phyloP scores from a whole-genome alignment of 2,329 filamentous ascomycete species.

The Calonectria pseudoturangicola region DNA sequence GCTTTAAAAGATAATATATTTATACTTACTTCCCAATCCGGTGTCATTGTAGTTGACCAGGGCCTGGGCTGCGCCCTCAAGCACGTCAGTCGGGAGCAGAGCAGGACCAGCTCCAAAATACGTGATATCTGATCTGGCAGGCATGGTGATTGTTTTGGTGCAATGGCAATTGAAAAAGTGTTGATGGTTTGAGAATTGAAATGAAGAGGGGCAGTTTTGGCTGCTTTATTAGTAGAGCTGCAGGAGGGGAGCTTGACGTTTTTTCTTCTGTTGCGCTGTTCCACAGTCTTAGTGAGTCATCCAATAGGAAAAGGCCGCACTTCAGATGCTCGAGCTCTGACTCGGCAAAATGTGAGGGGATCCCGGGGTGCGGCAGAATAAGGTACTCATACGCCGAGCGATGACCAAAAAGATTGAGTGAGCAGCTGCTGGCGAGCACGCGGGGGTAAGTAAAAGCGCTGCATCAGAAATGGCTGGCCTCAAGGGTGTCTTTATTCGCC shows the following conservation, averaged over 20 bases:
- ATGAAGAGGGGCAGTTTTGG: slow-evolving; percentile 15
- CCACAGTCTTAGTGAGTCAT: slow-evolving; percentile 48
- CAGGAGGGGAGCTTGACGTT: slow-evolving; percentile 7
- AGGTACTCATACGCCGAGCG: slow-evolving; percentile 26
- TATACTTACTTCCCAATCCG: slow-evolving; percentile 77
- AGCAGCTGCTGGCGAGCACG: slow-evolving; percentile 14
- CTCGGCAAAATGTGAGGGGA: slow-evolving; percentile 33
- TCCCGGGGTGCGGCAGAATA: slow-evolving; percentile 15
- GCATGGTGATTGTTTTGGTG: slow-evolving; percentile 69
- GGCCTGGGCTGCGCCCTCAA: slow-evolving; percentile 84
- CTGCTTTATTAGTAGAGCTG: slow-evolving; percentile 13
- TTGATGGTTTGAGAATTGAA: slow-evolving; percentile 29
- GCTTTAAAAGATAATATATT: too few relatives aligned
- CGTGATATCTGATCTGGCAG: slow-evolving; percentile 82
- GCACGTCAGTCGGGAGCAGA: slow-evolving; percentile 86
- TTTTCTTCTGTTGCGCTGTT: slow-evolving; percentile 14
- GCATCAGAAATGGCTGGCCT: slow-evolving; percentile 34
- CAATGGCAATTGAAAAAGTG: slow-evolving; percentile 12
- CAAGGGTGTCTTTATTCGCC: slow-evolving; percentile 47
- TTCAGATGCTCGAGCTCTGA: slow-evolving; percentile 44
- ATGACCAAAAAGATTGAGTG: slow-evolving; percentile 35
- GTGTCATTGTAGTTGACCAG: slow-evolving; percentile 88
- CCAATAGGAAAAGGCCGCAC: slow-evolving; percentile 50
- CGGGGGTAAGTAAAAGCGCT: slow-evolving; percentile 23
- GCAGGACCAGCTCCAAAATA: slow-evolving; percentile 96